Conservation (phyloP, 2,329 filamentous ascomycete species). For the Fusarium chaquense region DNA sequence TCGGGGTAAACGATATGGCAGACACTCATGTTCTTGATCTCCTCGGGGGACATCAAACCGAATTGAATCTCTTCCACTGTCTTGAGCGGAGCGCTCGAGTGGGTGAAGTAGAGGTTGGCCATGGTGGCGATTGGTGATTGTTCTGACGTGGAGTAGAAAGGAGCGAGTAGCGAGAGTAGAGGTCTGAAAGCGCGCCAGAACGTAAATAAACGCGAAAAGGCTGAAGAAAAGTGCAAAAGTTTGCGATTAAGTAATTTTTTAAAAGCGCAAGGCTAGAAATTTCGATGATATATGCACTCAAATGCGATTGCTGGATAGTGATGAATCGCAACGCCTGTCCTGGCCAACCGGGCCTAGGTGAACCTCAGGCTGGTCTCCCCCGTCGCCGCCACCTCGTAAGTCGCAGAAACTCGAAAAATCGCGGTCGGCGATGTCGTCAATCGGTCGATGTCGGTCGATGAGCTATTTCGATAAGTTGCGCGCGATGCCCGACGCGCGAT, state of each 20-base stretch:
- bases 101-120: conserved; percentile 91
- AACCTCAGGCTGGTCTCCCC: conserved; percentile 60
- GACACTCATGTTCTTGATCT: conserved; percentile 99
- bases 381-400: conserved; percentile 59
- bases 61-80: conserved; percentile 99
- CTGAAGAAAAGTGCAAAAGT: conserved; percentile 43
- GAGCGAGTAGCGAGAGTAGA: conserved; percentile 43
- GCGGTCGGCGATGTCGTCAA: conserved; percentile 53
- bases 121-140: conserved; percentile 69
- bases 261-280: conserved; percentile 44
- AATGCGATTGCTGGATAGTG: conserved; percentile 56
- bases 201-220: conserved; percentile 44
- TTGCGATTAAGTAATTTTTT: conserved; percentile 37
- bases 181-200: conserved; percentile 43
- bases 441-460: conserved; percentile 45
- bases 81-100: conserved; percentile 95
- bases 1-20: conserved; percentile 97
- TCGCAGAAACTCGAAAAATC: conserved; percentile 54
- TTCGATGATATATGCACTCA: conserved; percentile 52
- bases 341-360: conserved; percentile 61
- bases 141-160: conserved; percentile 45
- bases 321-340: conserved; percentile 58
- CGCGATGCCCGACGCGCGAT: conserved; percentile 66
- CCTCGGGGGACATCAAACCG: conserved; percentile 94
- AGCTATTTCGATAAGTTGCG: conserved; percentile 51